These are phyloP conservation scores for Bipolaris victoriae DNA, from an alignment of 2,329 filamentous ascomycete species.

Conservation along the genomic window DNA sequence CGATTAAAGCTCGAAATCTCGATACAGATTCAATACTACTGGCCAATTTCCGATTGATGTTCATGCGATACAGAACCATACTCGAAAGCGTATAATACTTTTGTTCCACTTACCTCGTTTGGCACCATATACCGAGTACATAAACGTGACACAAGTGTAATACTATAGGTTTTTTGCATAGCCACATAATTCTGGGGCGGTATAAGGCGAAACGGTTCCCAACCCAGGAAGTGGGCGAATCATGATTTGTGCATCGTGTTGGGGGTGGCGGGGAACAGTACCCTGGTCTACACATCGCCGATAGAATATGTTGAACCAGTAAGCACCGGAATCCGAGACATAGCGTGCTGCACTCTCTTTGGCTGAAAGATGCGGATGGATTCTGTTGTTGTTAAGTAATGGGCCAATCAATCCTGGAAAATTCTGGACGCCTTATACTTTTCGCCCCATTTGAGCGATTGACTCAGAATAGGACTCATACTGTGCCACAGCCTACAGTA, in stretches of 20 bases:
- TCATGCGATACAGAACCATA: too few relatives aligned
- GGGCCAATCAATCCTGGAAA: background rate
- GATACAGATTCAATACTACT: too few relatives aligned
- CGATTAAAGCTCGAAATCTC: too few relatives aligned
- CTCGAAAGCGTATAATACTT: background rate
- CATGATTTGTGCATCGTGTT: background rate
- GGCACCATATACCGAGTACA: background rate
- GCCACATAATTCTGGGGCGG: background rate
- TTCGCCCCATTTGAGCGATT: background rate
- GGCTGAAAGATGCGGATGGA: background rate
- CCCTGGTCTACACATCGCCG: background rate
- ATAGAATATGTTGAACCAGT: background rate
- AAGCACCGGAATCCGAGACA: background rate
- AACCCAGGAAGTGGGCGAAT: background rate
- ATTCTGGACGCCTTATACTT: background rate
- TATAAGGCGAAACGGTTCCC: background rate
- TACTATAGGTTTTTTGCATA: background rate
- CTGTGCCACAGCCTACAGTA: background rate
- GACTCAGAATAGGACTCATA: conserved; percentile 1
- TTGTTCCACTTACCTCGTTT: background rate
- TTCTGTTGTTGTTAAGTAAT: background rate
- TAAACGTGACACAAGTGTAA: background rate
- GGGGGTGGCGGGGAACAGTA: background rate
- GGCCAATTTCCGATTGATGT: too few relatives aligned
- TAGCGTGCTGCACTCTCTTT: background rate